Percentiles rank a stretch among this genome's conserved stretches.
These are phyloP conservation scores for Yamadazyma atmosphaerica DNA, from an alignment of 1,139 yeast genomes.

Conservation along the genomic window DNA sequence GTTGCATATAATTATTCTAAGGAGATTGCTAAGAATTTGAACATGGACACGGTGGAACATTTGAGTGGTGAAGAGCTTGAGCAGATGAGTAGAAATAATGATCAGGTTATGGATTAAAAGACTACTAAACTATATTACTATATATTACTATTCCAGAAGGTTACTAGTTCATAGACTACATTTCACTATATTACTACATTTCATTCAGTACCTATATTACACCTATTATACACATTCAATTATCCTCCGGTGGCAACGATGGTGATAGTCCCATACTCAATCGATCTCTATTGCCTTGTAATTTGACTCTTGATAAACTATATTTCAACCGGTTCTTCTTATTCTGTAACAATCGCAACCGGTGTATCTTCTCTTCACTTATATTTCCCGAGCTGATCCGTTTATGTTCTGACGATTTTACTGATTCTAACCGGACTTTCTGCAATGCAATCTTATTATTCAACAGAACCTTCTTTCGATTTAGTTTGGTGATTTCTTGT, in stretches of 20 bases:
- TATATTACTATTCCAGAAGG: no score
- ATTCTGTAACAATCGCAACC: slow-evolving; percentile 33
- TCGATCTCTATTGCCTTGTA: slow-evolving; percentile 22
- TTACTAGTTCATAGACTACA: no score
- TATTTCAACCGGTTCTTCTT: slow-evolving; percentile 41
- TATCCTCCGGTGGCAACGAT: slow-evolving; percentile 14
- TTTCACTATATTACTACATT: no score
- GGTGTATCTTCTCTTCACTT: slow-evolving; percentile 27
- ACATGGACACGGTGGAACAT: slow-evolving; percentile 48
- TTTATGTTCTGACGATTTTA: slow-evolving; percentile 13
- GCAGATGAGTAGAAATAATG: neutral
- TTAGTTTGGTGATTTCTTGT: slow-evolving; percentile 30
- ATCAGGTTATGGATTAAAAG: no score
- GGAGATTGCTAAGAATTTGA: slow-evolving; percentile 50
- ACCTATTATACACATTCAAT: slow-evolving; percentile 3
- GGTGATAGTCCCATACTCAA: slow-evolving; percentile 18
- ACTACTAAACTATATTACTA: no score
- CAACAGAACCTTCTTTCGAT: slow-evolving; percentile 26
- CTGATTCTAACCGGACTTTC: slow-evolving; percentile 31
- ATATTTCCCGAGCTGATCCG: slow-evolving; percentile 2
- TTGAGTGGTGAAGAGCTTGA: slow-evolving; percentile 30
- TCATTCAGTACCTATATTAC: slow-evolving; percentile 1
- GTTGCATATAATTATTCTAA: slow-evolving; percentile 54
- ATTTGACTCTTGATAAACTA: slow-evolving; percentile 25
- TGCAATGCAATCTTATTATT: slow-evolving; percentile 35